Conservation (phyloP, 805 yeast species). For the Hanseniaspora pseudoguilliermondii region DNA sequence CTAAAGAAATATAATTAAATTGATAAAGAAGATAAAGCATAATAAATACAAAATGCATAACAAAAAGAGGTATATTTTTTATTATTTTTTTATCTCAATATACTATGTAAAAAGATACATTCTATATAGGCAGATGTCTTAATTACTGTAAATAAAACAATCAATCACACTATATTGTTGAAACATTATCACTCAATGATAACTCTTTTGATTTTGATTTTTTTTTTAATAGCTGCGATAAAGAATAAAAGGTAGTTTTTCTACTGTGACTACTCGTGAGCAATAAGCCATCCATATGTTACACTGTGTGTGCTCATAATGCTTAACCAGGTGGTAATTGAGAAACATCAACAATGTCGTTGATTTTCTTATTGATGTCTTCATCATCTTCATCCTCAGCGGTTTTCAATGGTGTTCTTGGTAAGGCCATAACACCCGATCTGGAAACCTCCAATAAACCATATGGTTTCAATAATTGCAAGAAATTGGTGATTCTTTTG, state of each 20-base stretch:
- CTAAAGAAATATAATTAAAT: neutral
- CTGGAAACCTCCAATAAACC: constrained; percentile 94
- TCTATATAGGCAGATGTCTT: neutral
- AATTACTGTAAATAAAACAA: neutral
- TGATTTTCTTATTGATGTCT: constrained; percentile 38
- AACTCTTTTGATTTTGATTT: too few relatives aligned
- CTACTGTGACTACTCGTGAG: too few relatives aligned
- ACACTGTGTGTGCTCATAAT: too few relatives aligned
- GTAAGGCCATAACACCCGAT: constrained; percentile 97
- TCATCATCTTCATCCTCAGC: constrained; percentile 43
- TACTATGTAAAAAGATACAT: neutral
- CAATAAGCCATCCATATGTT: too few relatives aligned
- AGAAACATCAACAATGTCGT: constrained; percentile 70
- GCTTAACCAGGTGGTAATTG: constrained; percentile 87
- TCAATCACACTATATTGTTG: neutral
- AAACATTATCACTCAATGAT: too few relatives aligned
- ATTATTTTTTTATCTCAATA: neutral
- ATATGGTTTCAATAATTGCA: constrained; percentile 84
- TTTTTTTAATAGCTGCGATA: too few relatives aligned
- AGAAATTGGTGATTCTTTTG: constrained; percentile 70
- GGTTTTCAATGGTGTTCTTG: constrained; percentile 76
- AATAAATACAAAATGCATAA: too few relatives aligned
- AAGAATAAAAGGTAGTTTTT: too few relatives aligned
- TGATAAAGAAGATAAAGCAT: too few relatives aligned
- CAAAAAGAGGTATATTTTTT: too few relatives aligned